Evolutionary conservation across 176 grass and related monocot genomes (phyloP), one percentile per base, ranked within the genome.

Genomic region (barley (Hordeum vulgare)): DNA sequence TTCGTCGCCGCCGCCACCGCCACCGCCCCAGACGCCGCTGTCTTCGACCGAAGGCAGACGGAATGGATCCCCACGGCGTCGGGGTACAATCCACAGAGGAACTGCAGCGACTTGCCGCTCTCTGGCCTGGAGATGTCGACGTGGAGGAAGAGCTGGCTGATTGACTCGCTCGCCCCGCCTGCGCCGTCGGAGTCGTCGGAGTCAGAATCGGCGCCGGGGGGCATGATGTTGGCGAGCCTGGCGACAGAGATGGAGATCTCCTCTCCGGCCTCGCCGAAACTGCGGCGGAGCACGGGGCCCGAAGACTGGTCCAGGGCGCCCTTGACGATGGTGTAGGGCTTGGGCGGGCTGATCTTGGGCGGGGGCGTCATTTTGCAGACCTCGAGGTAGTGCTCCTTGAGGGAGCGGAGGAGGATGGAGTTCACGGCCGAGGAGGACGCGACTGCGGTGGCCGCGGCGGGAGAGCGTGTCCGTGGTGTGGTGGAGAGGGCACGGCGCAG

Each of bases 11-110:
- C 40, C 27, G 39, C 51, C 40, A 74, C 45, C 14, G 47, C 60
- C 34, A 59, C 70, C 2, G 81, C 75, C 28, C 61, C 80, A 15
- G 60, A 74, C 37, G 66, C 39, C 27, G 86, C 75, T 3, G 57
- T 62, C 87, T 95, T 94, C 0, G 93, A 80, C 70, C 93, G 91
- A 61, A 99, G 96, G 86, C 89, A 94, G 33, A 99, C 87, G 23
- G 96, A 96, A 69, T 99, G 93, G 76, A 99, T 96, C 62, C 96
- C 96, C 23, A 99, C 75, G 26, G 93, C 91, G 74, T 99, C 93
- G 11, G 87, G 93, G 74, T 99, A 99, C 42, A 99, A 76, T 26
- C 96, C 96, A 66, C 96, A 96, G 0, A 99, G 87, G 88, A 99
- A 96, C 44, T 99, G 93, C 67, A 99, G 71, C 71, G 96, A 94